phyloP scores from a whole-genome alignment of 2,329 filamentous ascomycete species.

The Fusarium xyrophilum region DNA sequence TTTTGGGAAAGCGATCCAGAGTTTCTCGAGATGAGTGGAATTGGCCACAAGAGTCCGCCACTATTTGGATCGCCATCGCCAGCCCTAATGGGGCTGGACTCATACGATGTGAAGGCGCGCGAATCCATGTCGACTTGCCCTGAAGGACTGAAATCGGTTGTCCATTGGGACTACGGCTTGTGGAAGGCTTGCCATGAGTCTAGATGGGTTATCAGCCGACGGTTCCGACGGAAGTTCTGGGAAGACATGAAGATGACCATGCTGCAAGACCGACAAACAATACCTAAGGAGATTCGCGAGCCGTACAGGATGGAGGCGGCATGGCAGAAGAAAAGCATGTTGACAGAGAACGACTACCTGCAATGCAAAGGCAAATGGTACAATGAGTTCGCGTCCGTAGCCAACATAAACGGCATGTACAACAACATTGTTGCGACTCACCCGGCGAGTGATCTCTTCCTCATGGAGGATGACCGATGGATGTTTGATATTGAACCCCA shows the following conservation, averaged over 20 bases:
- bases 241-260: background rate
- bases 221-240: background rate
- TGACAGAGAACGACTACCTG: background rate
- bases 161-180: background rate
- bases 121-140: background rate
- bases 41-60: background rate
- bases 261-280: background rate
- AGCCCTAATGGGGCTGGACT: background rate
- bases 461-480: background rate
- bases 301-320: background rate
- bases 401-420: background rate
- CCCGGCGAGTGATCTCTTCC: background rate
- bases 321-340: background rate
- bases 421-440: background rate
- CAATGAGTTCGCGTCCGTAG: background rate
- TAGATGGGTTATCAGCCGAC: background rate
- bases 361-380: background rate
- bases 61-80: background rate
- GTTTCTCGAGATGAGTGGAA: background rate
- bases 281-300: no score
- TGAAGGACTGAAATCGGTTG: background rate
- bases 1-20: rapidly evolving
- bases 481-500: rapidly evolving
- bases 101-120: no score
- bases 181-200: background rate